These are phyloP conservation scores for Larix kaempferi DNA, from an alignment of 75 land plant species.

Conservation along the genomic window DNA sequence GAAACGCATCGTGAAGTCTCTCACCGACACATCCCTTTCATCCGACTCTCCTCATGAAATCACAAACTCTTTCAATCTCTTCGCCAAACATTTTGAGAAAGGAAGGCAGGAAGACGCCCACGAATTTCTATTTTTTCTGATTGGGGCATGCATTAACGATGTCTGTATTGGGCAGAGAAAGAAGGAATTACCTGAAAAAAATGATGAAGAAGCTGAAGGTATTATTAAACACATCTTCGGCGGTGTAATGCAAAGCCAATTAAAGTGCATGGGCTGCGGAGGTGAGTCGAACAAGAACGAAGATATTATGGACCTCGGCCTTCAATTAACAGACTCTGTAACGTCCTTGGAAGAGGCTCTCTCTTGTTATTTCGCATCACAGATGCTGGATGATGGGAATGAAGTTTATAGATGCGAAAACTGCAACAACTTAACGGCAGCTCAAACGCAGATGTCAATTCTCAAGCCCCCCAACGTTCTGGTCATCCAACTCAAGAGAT, in stretches of 20 bases:
- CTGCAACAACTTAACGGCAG: constrained; percentile 83
- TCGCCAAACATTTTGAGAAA: constrained; percentile 67
- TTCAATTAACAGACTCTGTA: constrained; percentile 45
- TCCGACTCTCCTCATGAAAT: constrained; percentile 71
- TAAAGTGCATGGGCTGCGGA: constrained; percentile 78
- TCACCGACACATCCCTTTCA: constrained; percentile 28
- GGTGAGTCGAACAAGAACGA: constrained; percentile 82
- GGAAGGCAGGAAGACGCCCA: constrained; percentile 99
- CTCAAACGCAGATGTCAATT: constrained; percentile 88
- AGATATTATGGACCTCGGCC: constrained; percentile 92
- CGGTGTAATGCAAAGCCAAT: constrained; percentile 84
- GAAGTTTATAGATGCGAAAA: constrained; percentile 87
- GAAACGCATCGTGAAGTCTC: constrained; percentile 60
- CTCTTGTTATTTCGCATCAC: constrained; percentile 72
- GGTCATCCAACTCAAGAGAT: constrained; percentile 96
- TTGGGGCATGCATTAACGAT: constrained; percentile 71
- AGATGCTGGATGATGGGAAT: constrained; percentile 74
- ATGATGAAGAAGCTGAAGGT: not conserved
- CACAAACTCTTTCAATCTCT: constrained; percentile 47
- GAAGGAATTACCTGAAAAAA: constrained; percentile 2
- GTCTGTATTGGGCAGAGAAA: constrained; percentile 57
- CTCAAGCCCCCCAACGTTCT: constrained; percentile 92
- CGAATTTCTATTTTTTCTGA: constrained; percentile 88
- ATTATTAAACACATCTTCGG: constrained; percentile 93
- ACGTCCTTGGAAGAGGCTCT: constrained; percentile 46